Evolutionary conservation across 495 filamentous ascomycete species (phyloP), one percentile per base, ranked within the genome.

Genomic region (Hypoxylon cercidicola): DNA sequence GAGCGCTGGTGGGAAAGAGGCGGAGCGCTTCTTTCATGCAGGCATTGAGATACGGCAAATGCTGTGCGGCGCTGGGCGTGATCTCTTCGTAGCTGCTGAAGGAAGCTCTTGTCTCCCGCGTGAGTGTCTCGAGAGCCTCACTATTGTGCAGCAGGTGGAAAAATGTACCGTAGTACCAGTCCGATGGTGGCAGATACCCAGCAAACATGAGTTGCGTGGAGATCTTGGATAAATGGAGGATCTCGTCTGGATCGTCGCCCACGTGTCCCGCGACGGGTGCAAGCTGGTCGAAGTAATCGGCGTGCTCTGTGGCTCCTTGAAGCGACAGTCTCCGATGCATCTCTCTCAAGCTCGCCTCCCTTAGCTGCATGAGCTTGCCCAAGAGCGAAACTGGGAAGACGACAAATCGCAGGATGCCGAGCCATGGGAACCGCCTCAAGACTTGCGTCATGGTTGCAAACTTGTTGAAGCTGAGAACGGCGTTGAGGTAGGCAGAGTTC

Each of bases 141-240:
- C 74, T 68, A 23, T 71, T 66, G 3, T 47, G 68, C 1, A 77
- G 53, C 0, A 82, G 35, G 44, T 44, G 52, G n/a, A 66, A 48
- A 11, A 43, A 7, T 8, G 60, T 55, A 1, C 25, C 6, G 23
- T 32, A 60, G 13, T 28, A n/a, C 56, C 56, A 60, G 7, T 12
- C 19, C 4, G 45, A 50, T 1, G 35, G 32, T 0, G 56, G 56
- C 28, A 39, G 23, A 12, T 40, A 50, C 1, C 56, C 56, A 6
- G 56, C 56, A 12, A 53, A n/a, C 13, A 61, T 12, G n/a, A 61
- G 47, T 19, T 52, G 57, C 8, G 37, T 21, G 20, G 48, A 25
- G 23, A 25, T 25, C 23, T 25, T 25, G 23, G 23, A 25, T 25
- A 25, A 5, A 25, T 25, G 23, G 23, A 25, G 23, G 23, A 25